phyloP scores from a whole-genome alignment of 129 eudicot genomes.

The Erigeron canadensis region DNA sequence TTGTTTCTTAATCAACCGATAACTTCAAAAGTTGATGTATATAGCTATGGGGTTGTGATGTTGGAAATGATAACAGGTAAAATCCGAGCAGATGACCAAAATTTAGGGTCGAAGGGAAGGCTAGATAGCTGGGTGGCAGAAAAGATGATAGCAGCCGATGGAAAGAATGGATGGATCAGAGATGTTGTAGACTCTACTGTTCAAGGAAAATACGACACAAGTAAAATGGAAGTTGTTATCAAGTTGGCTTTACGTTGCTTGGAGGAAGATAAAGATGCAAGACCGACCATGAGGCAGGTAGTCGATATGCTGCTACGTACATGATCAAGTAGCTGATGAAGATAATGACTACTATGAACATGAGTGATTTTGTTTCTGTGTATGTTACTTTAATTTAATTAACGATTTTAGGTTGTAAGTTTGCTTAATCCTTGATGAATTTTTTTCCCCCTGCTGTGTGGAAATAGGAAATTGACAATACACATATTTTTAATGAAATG shows the following conservation, averaged over 20 bases:
- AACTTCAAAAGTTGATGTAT: slow-evolving; percentile 45
- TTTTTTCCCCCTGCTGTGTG: too few species aligned
- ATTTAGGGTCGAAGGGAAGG: not conserved
- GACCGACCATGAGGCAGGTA: slow-evolving; percentile 48
- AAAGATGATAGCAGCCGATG: slow-evolving; percentile 16
- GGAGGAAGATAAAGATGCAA: slow-evolving; percentile 37
- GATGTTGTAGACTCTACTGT: slow-evolving; percentile 23
- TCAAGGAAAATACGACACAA: slow-evolving; percentile 11
- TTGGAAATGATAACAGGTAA: slow-evolving; percentile 36
- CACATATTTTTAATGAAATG: too few species aligned
- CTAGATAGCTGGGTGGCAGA: slow-evolving; percentile 34
- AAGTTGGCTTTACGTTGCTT: slow-evolving; percentile 34
- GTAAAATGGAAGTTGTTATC: slow-evolving; percentile 23
- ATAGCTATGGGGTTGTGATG: slow-evolving; percentile 37
- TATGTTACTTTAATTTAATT: too few species aligned
- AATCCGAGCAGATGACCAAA: slow-evolving; percentile 9
- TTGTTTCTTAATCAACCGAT: slow-evolving; percentile 27
- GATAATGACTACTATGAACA: not conserved
- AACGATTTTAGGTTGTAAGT: too few species aligned
- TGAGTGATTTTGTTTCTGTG: not conserved
- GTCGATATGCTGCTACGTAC: slow-evolving; percentile 33
- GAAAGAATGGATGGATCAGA: slow-evolving; percentile 15
- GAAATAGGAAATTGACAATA: too few species aligned
- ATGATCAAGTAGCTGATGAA: slow-evolving; percentile 16
- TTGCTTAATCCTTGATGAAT: too few species aligned